Conservation (phyloP, 1,284 basidiomycete species). For the Amylostereum areolatum region DNA sequence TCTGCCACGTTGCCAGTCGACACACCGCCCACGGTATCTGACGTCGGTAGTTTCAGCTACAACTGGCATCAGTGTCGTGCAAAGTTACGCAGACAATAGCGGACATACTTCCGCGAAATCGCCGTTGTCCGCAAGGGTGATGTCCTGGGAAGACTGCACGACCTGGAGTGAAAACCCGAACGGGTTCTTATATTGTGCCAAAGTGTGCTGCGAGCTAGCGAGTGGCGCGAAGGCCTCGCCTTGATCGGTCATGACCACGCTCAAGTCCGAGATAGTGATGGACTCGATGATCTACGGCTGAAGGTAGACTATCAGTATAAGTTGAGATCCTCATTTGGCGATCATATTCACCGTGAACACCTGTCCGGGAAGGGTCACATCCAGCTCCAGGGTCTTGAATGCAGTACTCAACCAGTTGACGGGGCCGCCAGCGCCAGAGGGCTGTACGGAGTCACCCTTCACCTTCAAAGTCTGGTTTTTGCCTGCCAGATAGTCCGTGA, state of each 20-base stretch:
- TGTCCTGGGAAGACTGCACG: constrained; percentile 47
- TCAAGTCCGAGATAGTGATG: constrained; percentile 58
- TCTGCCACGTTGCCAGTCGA: constrained; percentile 64
- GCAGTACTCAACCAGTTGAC: constrained; percentile 68
- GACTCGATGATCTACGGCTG: constrained; percentile 58
- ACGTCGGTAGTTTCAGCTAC: constrained; percentile 52
- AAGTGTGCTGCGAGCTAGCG: constrained; percentile 53
- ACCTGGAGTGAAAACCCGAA: constrained; percentile 74
- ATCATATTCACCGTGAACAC: constrained; percentile 39
- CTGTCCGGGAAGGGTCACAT: constrained; percentile 62
- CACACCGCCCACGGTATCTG: constrained; percentile 50
- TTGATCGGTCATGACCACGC: constrained; percentile 44
- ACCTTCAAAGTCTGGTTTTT: constrained; percentile 58
- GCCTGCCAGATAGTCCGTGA: constrained; percentile 66
- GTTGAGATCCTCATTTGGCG: neutral
- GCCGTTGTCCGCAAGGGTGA: constrained; percentile 45
- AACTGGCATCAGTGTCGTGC: constrained; percentile 6
- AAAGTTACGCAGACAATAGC: neutral
- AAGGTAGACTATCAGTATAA: neutral
- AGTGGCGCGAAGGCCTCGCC: constrained; percentile 53
- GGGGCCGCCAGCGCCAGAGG: constrained; percentile 39
- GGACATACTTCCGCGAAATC: constrained; percentile 47
- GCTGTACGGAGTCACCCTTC: constrained; percentile 59
- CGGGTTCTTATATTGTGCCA: constrained; percentile 70
- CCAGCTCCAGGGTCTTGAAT: constrained; percentile 60